Conservation (phyloP, 2,329 filamentous ascomycete species). For the Pseudocercospora macadamiae region DNA sequence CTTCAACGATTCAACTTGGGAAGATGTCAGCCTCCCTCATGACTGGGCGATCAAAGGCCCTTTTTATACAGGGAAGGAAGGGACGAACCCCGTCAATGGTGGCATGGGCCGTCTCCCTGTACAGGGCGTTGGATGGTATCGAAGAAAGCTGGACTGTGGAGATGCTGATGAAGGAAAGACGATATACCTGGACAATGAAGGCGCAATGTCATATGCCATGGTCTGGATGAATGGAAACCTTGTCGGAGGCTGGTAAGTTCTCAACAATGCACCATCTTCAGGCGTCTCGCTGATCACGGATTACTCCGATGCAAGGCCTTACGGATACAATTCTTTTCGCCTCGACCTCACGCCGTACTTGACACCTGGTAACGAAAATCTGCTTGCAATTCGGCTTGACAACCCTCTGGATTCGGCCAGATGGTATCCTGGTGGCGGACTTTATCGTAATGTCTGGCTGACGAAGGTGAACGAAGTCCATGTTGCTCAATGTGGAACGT, state of each 20-base stretch:
- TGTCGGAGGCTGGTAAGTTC: background rate
- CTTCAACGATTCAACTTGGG: slow-evolving; percentile 39
- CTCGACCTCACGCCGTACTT: slow-evolving; percentile 4
- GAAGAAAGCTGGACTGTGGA: slow-evolving; percentile 41
- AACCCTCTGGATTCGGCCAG: slow-evolving; percentile 1
- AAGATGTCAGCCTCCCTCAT: slow-evolving; percentile 49
- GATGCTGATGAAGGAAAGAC: background rate
- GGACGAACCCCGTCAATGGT: slow-evolving; percentile 39
- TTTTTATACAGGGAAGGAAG: slow-evolving; percentile 39
- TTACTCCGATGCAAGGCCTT: too few relatives aligned
- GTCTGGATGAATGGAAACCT: slow-evolving; percentile 4
- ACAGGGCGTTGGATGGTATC: slow-evolving; percentile 60
- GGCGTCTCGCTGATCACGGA: too few relatives aligned
- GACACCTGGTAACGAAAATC: background rate
- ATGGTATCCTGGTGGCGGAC: background rate
- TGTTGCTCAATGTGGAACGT: background rate
- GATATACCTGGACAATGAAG: background rate
- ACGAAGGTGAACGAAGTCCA: background rate
- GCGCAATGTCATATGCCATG: slow-evolving; percentile 3
- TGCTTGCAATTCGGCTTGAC: background rate
- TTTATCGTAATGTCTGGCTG: slow-evolving; percentile 2
- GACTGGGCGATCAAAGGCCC: slow-evolving; percentile 56
- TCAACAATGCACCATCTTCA: background rate
- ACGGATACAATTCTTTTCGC: slow-evolving; percentile 1
- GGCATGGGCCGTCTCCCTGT: slow-evolving; percentile 52